phyloP scores from a whole-genome alignment of 495 filamentous ascomycete species.

The Tricharina praecox region DNA sequence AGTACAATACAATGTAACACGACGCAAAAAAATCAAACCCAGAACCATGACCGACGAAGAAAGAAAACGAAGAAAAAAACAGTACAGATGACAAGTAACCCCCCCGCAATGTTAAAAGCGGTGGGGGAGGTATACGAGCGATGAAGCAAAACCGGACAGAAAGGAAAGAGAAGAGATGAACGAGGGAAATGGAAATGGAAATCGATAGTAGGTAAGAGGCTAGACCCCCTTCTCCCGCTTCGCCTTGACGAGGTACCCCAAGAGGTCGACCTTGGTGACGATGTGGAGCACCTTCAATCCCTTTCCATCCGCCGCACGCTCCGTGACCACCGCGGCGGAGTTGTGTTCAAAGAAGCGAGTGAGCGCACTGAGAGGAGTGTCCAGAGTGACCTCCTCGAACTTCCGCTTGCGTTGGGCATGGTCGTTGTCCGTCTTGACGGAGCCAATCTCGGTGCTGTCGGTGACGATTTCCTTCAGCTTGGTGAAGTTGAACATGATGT shows the following conservation, averaged over 20 bases:
- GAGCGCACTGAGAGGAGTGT: slow-evolving; percentile 67
- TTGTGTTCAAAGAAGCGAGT: slow-evolving; percentile 97
- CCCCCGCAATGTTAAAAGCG: too few species aligned
- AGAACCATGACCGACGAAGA: too few species aligned
- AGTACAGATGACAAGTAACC: too few species aligned
- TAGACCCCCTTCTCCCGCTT: too few species aligned
- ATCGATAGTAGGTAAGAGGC: too few species aligned
- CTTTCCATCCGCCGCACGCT: slow-evolving; percentile 38
- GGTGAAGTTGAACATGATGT: slow-evolving; percentile 93
- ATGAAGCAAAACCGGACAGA: too few species aligned
- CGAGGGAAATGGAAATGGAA: too few species aligned
- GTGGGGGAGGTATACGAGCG: too few species aligned
- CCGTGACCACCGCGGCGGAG: slow-evolving; percentile 81
- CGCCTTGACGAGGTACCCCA: slow-evolving; percentile 85
- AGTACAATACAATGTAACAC: too few species aligned
- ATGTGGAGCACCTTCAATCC: slow-evolving; percentile 68
- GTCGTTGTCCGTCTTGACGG: slow-evolving; percentile 15
- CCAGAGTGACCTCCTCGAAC: slow-evolving; percentile 85
- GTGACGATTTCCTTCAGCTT: slow-evolving; percentile 76
- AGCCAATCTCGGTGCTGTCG: slow-evolving; percentile 50
- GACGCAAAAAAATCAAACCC: too few species aligned
- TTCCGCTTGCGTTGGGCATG: slow-evolving; percentile 37
- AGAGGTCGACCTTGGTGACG: slow-evolving; percentile 88
- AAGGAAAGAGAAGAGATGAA: too few species aligned
- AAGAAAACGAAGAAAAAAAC: too few species aligned